A percentile compares a stretch with the other conserved stretches of the same genome.
phyloP scores from a whole-genome alignment of 805 yeast genomes.

The Nakazawaea populi region DNA sequence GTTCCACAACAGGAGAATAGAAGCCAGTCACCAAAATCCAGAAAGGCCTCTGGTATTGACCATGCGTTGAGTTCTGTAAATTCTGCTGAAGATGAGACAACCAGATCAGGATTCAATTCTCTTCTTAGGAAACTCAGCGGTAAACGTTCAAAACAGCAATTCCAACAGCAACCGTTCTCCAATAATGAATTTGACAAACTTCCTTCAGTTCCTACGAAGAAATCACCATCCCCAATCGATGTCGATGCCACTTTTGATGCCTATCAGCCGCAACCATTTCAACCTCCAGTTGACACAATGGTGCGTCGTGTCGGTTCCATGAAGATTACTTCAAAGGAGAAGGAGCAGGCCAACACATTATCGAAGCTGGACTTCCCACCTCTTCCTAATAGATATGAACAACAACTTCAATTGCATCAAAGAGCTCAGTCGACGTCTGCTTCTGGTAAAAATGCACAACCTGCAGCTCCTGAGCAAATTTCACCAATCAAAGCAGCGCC shows the following conservation, averaged over 20 bases:
- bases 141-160: constrained; percentile 13
- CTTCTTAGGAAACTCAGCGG: constrained; percentile 29
- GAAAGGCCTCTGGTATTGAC: constrained; percentile 5
- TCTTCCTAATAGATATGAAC: constrained; percentile 19
- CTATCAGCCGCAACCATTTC: constrained; percentile 1
- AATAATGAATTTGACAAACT: not conserved
- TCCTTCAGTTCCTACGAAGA: not conserved
- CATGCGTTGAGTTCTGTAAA: not conserved
- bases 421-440: constrained; percentile 32
- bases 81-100: constrained; percentile 4
- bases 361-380: constrained; percentile 20
- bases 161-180: not conserved
- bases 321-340: constrained; percentile 55
- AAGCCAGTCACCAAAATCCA: constrained; percentile 10
- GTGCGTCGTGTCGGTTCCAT: constrained; percentile 58
- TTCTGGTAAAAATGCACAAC: constrained; percentile 31
- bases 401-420: constrained; percentile 23
- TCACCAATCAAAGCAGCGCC: constrained; percentile 13
- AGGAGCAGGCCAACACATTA: constrained; percentile 23
- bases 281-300: constrained; percentile 14
- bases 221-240: constrained; percentile 2
- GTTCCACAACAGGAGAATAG: constrained; percentile 8
- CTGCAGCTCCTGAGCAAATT: constrained; percentile 21
- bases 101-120: constrained; percentile 12
- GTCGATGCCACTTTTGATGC: not conserved